These are phyloP conservation scores for Solanum piurae DNA, from an alignment of 257 asterid genomes.

Conservation along the genomic window DNA sequence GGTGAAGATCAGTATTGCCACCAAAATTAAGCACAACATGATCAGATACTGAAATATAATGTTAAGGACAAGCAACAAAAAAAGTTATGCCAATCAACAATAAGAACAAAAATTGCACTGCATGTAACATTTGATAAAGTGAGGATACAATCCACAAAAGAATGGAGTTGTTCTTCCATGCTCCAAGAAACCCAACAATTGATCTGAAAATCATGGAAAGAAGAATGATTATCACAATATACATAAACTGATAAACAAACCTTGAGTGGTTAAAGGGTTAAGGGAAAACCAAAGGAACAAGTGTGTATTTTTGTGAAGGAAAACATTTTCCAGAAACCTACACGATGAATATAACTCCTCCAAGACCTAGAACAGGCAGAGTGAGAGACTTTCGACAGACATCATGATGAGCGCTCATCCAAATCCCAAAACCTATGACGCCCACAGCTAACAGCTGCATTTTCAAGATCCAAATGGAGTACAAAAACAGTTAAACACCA, in stretches of 20 bases:
- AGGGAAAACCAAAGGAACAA: background rate
- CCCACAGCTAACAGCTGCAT: conserved; percentile 60
- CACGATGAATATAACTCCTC: conserved; percentile 62
- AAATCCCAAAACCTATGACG: conserved; percentile 73
- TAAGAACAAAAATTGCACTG: background rate
- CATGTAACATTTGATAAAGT: background rate
- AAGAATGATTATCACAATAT: background rate
- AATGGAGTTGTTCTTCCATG: conserved; percentile 66
- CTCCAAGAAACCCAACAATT: conserved; percentile 70
- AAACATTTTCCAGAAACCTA: conserved; percentile 19
- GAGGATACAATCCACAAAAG: conserved; percentile 93
- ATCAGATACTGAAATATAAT: conserved; percentile 48
- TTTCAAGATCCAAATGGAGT: background rate
- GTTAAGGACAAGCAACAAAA: conserved; percentile 38
- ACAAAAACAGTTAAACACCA: background rate
- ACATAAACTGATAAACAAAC: background rate
- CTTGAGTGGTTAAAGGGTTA: background rate
- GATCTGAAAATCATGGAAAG: conserved; percentile 41
- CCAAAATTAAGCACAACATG: conserved; percentile 64
- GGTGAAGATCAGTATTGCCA: conserved; percentile 88
- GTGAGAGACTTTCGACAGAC: conserved; percentile 73
- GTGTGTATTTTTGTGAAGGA: background rate
- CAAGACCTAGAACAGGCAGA: conserved; percentile 73
- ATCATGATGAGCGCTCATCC: conserved; percentile 84
- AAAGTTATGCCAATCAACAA: background rate